phyloP scores from a whole-genome alignment of 495 filamentous ascomycete species.

The Parathielavia appendiculata region DNA sequence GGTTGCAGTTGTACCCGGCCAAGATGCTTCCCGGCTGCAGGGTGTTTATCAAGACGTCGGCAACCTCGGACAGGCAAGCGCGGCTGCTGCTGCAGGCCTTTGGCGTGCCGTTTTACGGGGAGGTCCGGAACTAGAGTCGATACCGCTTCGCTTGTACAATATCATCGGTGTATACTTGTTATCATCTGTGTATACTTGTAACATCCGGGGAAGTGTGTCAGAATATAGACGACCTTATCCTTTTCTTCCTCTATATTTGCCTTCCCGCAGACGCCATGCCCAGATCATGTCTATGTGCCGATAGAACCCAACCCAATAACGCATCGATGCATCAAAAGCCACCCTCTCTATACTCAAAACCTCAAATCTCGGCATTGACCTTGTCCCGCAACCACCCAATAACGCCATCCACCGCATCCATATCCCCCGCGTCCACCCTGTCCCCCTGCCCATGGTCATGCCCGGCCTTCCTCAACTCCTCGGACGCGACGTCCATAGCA shows the following conservation, averaged over 20 bases:
- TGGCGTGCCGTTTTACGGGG: slow-evolving; percentile 80
- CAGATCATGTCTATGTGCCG: slow-evolving; percentile 1
- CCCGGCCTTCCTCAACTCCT: slow-evolving; percentile 54
- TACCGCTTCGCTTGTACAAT: slow-evolving; percentile 16
- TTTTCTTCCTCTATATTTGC: not conserved
- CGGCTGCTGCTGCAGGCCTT: slow-evolving; percentile 73
- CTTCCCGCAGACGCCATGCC: slow-evolving; percentile 7
- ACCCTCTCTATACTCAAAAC: not conserved
- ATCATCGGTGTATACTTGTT: slow-evolving; percentile 19
- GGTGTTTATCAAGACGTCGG: slow-evolving; percentile 80
- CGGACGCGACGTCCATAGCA: slow-evolving; percentile 58
- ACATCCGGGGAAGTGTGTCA: slow-evolving; percentile 5
- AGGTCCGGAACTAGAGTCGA: slow-evolving; percentile 40
- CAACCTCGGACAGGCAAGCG: slow-evolving; percentile 87
- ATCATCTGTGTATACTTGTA: slow-evolving; percentile 19
- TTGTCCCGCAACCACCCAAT: slow-evolving; percentile 62
- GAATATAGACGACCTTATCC: slow-evolving; percentile 3
- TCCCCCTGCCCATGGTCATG: slow-evolving; percentile 36
- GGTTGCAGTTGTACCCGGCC: slow-evolving; percentile 24
- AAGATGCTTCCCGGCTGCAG: slow-evolving; percentile 87
- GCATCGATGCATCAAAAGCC: slow-evolving; percentile 30
- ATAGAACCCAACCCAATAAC: slow-evolving; percentile 27
- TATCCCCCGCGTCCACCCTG: slow-evolving; percentile 67
- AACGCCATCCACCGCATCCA: slow-evolving; percentile 74
- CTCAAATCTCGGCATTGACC: slow-evolving; percentile 22